Base-by-base conservation (phyloP, 768 basidiomycete species). In the Tephrocybe rancida region DNA sequence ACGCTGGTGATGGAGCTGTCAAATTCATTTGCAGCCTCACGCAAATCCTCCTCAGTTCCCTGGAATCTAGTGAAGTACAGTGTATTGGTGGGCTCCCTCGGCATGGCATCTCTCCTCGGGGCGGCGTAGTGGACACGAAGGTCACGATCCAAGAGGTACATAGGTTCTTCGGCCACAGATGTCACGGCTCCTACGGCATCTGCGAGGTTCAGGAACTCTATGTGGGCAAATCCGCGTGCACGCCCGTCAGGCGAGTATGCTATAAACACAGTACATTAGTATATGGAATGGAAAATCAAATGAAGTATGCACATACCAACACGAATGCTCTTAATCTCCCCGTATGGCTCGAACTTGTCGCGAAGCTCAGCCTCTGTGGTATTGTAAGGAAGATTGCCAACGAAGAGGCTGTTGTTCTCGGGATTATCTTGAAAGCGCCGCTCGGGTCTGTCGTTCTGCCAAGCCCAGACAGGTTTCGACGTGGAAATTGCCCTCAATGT, bases 361-460 rank as follows among this genome's bases (percentile, higher is more conserved):
- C 65, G 52, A 10, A 85, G 44, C 41, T 82, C 71, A 19, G 63
- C 65, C 55, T 73, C 76, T 1, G 71, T 73, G 34, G 68, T 60
- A 16, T 60, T 68, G 63, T 69, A 88, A 44, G 83, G 80, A n/a
- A 85, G n/a, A 57, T 85, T 85, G 8, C 73, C 78, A 27, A 83
- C 58, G 39, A 67, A 84, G 45, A 85, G 60, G 2, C 68, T 70
- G 9, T 66, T 66, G n/a, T 64, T 67, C 26, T 45, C 44, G 10
- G 7, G 39, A 39, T 30, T n/a, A n/a, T 6, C 1, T 0, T 24
- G 7, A 0, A n/a, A 21, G 13, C 13, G 1, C 2, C 5, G 42
- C 3, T 13, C 10, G n/a, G 21, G 22, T 22, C 42, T 14, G 13
- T 44, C 26, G 16, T 2, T 5, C 1, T n/a, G 25, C 16, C 44